Evolutionary conservation across 73 alveolate species (phyloP), one percentile per base, ranked within the genome.

Genomic region (Paramecium biaurelia): DNA sequence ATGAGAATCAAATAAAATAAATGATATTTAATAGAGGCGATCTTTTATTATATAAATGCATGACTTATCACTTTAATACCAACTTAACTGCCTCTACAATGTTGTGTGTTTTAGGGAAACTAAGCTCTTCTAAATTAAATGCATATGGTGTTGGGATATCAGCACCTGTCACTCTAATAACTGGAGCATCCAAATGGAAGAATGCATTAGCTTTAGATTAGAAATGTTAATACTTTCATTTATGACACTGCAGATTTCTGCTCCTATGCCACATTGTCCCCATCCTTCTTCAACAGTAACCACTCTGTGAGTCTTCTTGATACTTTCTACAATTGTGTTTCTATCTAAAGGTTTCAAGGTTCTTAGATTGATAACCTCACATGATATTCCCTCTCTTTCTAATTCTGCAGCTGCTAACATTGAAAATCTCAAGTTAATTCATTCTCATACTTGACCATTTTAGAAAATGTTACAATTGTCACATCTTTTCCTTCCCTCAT

Each of bases 251-350:
- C 96, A 86, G 43, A 97, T 96, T 95, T 97, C 99, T 12, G 98
- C 97, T 14, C 99, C 99, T 72, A 97, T 88, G 14, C 99, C 99
- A 57, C 95, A 35, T 92, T 97, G 96, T 59, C 98, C 98, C 98
- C 98, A 97, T 26, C 98, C 98, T 85, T 97, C 99, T 84, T 97
- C 99, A 5, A 97, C 99, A 38, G 97, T 92, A 23, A 97, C 98
- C 38, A 97, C 43, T 85, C 98, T 93, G 38, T 94, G 82, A 57
- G 99, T 97, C 93, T 97, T 97, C 85, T 96, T 96, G 28, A 97
- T 94, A 70, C 98, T 94, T 35, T 96, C 57, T 20, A 97, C 49
- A 35, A 97, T 95, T n/a, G 98, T 87, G 21, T 94, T 72, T 76
- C 97, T 63, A 85, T 97, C 99, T 11, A 97, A 88, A 15, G 99